Evolutionary conservation across 2,329 filamentous ascomycete genomes (phyloP).

Genomic region (Penicillium sclerotiorum): DNA sequence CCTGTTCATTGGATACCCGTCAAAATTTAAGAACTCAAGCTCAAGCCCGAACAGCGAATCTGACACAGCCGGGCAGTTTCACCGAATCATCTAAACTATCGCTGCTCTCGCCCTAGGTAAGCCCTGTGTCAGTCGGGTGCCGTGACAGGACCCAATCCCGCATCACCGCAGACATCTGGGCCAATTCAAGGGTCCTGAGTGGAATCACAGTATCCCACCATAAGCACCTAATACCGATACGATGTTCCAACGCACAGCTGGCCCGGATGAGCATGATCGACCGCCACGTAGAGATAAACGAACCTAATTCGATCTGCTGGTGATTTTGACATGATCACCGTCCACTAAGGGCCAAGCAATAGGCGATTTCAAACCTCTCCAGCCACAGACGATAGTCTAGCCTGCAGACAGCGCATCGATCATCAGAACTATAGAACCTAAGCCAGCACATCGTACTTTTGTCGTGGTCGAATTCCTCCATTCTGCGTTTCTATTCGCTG

Average conservation of each 20-base stretch:
- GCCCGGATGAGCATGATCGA: too few species aligned
- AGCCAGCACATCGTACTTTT: neutral
- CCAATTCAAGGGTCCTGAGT: neutral
- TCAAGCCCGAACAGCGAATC: too few species aligned
- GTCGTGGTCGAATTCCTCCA: neutral
- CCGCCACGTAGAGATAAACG: neutral
- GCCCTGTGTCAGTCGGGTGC: neutral
- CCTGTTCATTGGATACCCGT: too few species aligned
- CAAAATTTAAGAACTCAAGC: too few species aligned
- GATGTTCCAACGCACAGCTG: too few species aligned
- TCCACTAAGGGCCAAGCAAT: too few species aligned
- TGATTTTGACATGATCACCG: neutral
- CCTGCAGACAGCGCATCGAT: slow-evolving; percentile 2
- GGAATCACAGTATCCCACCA: neutral
- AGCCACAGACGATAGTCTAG: too few species aligned
- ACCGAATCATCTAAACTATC: too few species aligned
- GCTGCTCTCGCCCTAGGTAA: neutral
- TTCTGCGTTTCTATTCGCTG: too few species aligned
- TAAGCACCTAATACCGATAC: neutral
- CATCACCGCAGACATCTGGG: neutral
- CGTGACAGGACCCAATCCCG: too few species aligned
- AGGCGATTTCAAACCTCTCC: too few species aligned
- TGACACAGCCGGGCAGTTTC: too few species aligned
- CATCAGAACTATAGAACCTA: slow-evolving; percentile 7
- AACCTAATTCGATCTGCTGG: neutral